A percentile compares a stretch with the other conserved stretches of the same genome.
Conservation (phyloP, 2,329 filamentous ascomycete species). For the Xylaria hypoxylon region DNA sequence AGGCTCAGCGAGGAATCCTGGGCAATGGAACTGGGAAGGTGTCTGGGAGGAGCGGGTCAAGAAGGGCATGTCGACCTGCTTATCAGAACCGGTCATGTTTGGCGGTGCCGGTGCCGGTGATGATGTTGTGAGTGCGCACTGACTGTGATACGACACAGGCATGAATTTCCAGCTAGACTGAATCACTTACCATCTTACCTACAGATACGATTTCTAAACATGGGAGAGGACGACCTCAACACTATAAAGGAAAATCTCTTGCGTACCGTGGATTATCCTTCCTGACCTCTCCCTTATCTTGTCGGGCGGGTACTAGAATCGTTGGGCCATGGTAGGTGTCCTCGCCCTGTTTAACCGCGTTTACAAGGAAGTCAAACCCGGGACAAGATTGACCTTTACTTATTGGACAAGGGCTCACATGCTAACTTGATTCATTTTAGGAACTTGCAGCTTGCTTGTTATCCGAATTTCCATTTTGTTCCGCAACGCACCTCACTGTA, state of each 20-base stretch:
- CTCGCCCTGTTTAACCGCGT: conserved; percentile 6
- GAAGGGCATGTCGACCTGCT: conserved; percentile 79
- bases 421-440: conserved; percentile 2
- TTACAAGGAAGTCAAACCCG: conserved; percentile 6
- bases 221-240: conserved; percentile 70
- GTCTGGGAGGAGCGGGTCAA: conserved; percentile 93
- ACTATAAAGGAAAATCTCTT: conserved; percentile 69
- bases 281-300: conserved; percentile 35
- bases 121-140: conserved; percentile 72
- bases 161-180: no score
- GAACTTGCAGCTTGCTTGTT: conserved; percentile 17
- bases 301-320: conserved; percentile 1
- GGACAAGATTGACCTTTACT: not conserved
- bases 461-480: conserved; percentile 7
- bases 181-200: conserved; percentile 22
- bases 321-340: conserved; percentile 4
- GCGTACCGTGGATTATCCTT: conserved; percentile 59
- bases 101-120: conserved; percentile 71
- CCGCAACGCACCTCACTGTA: not conserved
- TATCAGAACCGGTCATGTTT: conserved; percentile 83
- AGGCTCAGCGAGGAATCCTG: conserved; percentile 67
- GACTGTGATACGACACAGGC: conserved; percentile 14
- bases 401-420: not conserved
- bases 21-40: conserved; percentile 97
- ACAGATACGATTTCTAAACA: conserved; percentile 74